Base-by-base conservation (phyloP, 768 basidiomycete species). In the Lyophyllum shimeji region DNA sequence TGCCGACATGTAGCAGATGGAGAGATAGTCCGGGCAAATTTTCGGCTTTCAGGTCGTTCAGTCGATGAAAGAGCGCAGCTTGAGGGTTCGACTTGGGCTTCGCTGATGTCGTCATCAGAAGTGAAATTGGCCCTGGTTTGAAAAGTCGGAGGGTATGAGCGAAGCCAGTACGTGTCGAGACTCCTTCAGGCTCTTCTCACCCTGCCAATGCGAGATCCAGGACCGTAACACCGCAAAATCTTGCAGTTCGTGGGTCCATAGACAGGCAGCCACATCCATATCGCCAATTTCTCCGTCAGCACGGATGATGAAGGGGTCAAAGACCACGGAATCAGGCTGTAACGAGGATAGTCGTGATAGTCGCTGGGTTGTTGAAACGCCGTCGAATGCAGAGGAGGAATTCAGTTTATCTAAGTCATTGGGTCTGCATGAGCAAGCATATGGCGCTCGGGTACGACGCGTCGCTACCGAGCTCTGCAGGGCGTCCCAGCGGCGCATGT, bases 1-100 rank as follows among this genome's bases (percentile, higher is more conserved):
- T 66, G n/a, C 65, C 60, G 31, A 78, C 63, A 60, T 78, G 74
- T 11, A 87, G 58, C 20, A 86, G 55, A 62, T 87, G 84, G 12
- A 80, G 60, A 12, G 74, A 79, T 7, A 79, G 63, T 39, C 66
- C 61, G 20, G 62, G 42, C 9, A 71, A 58, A 0, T 57, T 57
- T 13, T 62, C 52, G 20, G 53, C 55, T 31, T 55, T 59, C 52
- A 57, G 61, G 52, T 52, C 68, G 63, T 54, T 65, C 52, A 70
- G 67, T 61, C 49, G 67, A 33, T 44, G 61, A 40, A 68, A 64
- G 46, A 68, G 74, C 23, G 56, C 59, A 34, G 57, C 53, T 50
- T 72, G 69, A 13, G 53, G 54, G 20, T 58, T 21, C 37, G 73
- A 72, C 31, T 50, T 44, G 25, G 65, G 63, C 11, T 44, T 53